Base-by-base conservation (phyloP, 2,329 filamentous ascomycete species). In the Massarina eburnea region DNA sequence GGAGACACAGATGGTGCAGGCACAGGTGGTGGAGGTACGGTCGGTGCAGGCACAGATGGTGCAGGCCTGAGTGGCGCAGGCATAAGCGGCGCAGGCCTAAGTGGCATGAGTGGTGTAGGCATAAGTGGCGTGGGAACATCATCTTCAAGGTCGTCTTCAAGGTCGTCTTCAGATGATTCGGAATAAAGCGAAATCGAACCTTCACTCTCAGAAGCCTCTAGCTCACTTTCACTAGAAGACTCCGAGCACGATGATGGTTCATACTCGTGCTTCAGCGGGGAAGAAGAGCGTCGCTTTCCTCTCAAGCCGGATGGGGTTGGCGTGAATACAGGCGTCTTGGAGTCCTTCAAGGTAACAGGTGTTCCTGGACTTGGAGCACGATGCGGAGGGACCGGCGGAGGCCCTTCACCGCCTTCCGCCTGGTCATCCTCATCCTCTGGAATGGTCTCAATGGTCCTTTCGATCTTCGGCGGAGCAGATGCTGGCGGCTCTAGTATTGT, bases 261-360 rank as follows among this genome's bases (percentile, higher is more conserved):
- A 61, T 96, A 99, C 72, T 99, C 92, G 65, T 97, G 92, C 73
- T 99, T 99, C 39, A 99, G 76, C 0, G 94, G 94, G 1, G 94
- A 99, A 0, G 94, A 97, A 1, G 84, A 87, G 15, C 91, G 83
- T 35, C 91, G 83, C 62, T 86, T 68, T 68, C 77, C 53, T 67
- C 67, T 55, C 58, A 68, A 59, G 65, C 72, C 65, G 51, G 73
- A 60, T 45, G 71, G 57, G 57, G 68, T 58, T 74, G 84, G 61
- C 62, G 75, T 63, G 67, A 84, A 55, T 66, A 77, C 45, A 48
- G 74, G 71, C 61, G 73, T 66, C 52, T 62, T 73, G 8, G 68
- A 65, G n/a, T 64, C 64, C 46, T 75, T 78, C 12, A 72, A 58
- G 10, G 73, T 72, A 4, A 69, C 61, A 45, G 78, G 73, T 50